Conservation (phyloP, 2,329 filamentous ascomycete genomes). For the Trichoderma gracile region DNA sequence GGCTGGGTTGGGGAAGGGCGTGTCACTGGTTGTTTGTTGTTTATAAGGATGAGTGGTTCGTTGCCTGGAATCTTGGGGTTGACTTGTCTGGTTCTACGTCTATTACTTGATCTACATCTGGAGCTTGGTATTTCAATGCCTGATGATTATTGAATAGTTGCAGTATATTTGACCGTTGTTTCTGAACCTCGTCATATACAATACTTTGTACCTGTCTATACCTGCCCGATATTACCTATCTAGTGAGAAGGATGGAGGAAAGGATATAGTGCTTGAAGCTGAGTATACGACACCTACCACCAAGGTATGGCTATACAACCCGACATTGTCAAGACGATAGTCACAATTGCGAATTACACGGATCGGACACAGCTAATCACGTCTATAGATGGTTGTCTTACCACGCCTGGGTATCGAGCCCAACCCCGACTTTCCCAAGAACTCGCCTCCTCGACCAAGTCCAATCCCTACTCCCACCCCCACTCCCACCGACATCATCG, state of each 20-base stretch:
- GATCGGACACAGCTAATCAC: not conserved
- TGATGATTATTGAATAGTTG: not conserved
- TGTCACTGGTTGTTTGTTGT: not conserved
- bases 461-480: not conserved
- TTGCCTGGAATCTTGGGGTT: not conserved
- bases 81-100: not conserved
- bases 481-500: conserved; percentile 4
- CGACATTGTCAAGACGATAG: not conserved
- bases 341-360: not conserved
- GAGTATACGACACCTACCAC: not conserved
- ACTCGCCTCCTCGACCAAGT: not conserved
- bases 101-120: not conserved
- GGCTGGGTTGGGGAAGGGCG: not conserved
- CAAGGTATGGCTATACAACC: not conserved
- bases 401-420: not conserved
- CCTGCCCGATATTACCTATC: too few species aligned
- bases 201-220: too few species aligned
- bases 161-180: not conserved
- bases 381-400: not conserved
- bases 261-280: not conserved
- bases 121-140: not conserved
- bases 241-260: conserved; percentile 15
- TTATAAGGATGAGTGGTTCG: not conserved
- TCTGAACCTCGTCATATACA: too few species aligned
- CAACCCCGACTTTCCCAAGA: conserved; percentile 6